Evolutionary conservation across 2,329 filamentous ascomycete species (phyloP), one percentile per base, ranked within the genome.

Genomic region (Stemphylium vesicarium): DNA sequence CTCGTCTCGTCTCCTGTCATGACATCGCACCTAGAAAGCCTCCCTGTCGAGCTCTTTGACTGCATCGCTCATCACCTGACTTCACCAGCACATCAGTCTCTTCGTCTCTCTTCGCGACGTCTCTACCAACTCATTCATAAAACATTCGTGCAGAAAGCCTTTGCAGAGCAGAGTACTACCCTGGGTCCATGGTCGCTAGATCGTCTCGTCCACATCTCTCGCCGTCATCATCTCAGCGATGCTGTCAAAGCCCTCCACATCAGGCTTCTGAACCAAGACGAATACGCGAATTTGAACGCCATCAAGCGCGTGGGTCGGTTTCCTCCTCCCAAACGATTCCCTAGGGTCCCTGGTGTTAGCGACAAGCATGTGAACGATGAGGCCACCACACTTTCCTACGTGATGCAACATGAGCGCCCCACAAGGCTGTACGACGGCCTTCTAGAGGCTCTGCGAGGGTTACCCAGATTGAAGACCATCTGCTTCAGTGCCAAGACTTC

Each of bases 41-140:
- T 73, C 39, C 68, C 68, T 16, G 60, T 65, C 13, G 71, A 73
- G 65, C 56, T 72, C 6, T 62, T 68, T 32, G 69, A 72, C 20
- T 46, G 66, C 24, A 56, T 72, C 24, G 55, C 62, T 39, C 41
- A 47, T 32, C 33, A 58, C 38, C 46, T 73, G 16, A 43, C 60
- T 22, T 37, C 66, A 8, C 16, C 50, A 6, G 58, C 57, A 10
- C 64, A 65, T 24, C 57, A 62, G 20, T 41, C 50, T 15, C 46
- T 73, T 11, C 69, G 71, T 39, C 62, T 72, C 15, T 44, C 55
- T 24, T 72, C 69, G 2, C 62, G 53, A 22, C 60, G 59, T n/a
- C 50, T 71, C 9, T 48, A 65, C 45, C 45, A 60, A 26, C 59
- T 66, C 16, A 68, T 57, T 15, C 54, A 70, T 20, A 57, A 59